Evolutionary conservation across 129 eudicot genomes (phyloP), one percentile per base, ranked within the genome.

Genomic region (Silybum marianum): DNA sequence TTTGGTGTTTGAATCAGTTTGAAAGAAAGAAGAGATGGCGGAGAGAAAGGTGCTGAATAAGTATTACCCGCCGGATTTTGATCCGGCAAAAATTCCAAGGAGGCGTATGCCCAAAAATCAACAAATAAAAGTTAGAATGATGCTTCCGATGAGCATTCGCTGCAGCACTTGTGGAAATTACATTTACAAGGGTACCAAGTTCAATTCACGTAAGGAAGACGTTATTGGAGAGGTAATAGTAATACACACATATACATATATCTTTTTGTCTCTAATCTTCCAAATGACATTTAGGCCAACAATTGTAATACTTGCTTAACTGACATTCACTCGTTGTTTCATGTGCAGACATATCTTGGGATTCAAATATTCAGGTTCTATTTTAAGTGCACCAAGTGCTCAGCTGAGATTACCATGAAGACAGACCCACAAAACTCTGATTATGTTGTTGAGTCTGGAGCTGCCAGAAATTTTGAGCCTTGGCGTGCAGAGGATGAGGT

Each of bases 91-190:
- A 79, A 88, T 93, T 30, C 97, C 98, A 0, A 76, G 98, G 48
- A 82, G 92, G 67, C 84, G 85, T 42, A 89, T 86, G 84, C 96
- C 90, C 14, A 93, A 93, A 60, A 91, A 89, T 28, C 91, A 93
- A 80, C 97, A 91, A 69, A 91, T 93, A 18, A 88, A 86, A 32
- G 93, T 91, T 11, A 84, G 98, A n/a, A 93, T 88, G 93, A 93
- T 91, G 98, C 90, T 91, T 80, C 97, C 98, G 4, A 93, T 93
- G 98, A 89, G 93, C 30, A 91, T 93, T 25, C 88, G 94, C 0
- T 93, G 97, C 54, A 73, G 67, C 51, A 89, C 94, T 0, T 93
- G 94, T 54, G 97, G 98, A 9, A 91, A 93, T 58, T 93, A 86
- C 75, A 88, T 90, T 21, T 89, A 90, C 40, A 86, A 87, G 76